A percentile compares a stretch with the other conserved stretches of the same genome.
These are phyloP conservation scores for Solanum sitiens DNA, from an alignment of 257 asterid genomes.

Conservation along the genomic window DNA sequence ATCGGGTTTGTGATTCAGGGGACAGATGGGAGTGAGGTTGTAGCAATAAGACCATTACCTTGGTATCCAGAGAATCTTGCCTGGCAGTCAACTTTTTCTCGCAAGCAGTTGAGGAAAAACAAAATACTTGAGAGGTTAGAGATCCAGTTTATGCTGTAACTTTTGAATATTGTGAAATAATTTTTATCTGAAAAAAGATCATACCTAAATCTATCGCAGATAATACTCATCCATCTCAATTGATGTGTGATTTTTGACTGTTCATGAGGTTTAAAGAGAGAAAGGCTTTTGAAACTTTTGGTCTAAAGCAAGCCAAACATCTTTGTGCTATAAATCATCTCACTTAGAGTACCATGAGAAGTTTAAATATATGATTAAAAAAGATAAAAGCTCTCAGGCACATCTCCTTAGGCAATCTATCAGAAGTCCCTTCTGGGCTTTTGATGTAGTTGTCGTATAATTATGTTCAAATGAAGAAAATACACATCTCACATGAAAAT, in stretches of 20 bases:
- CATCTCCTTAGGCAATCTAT: no score
- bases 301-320: neutral
- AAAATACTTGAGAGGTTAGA: constrained; percentile 75
- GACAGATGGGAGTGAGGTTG: constrained; percentile 60
- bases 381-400: no score
- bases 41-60: constrained; percentile 66
- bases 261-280: neutral
- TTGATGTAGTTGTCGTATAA: neutral
- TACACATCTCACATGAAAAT: neutral
- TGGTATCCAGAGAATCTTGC: constrained; percentile 98
- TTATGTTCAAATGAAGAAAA: neutral
- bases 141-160: neutral
- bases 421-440: no score
- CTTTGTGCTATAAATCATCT: neutral
- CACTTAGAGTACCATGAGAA: neutral
- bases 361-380: neutral
- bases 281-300: neutral
- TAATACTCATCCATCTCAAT: neutral
- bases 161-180: neutral
- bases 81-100: constrained; percentile 93
- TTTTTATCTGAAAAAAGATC: neutral
- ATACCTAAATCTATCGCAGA: neutral
- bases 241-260: neutral
- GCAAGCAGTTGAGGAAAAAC: constrained; percentile 86
- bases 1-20: constrained; percentile 31